A percentile compares a stretch with the other conserved stretches of the same genome.
These are phyloP conservation scores for Diaporthe humulicola DNA, from an alignment of 2,329 filamentous ascomycete species.

Conservation along the genomic window DNA sequence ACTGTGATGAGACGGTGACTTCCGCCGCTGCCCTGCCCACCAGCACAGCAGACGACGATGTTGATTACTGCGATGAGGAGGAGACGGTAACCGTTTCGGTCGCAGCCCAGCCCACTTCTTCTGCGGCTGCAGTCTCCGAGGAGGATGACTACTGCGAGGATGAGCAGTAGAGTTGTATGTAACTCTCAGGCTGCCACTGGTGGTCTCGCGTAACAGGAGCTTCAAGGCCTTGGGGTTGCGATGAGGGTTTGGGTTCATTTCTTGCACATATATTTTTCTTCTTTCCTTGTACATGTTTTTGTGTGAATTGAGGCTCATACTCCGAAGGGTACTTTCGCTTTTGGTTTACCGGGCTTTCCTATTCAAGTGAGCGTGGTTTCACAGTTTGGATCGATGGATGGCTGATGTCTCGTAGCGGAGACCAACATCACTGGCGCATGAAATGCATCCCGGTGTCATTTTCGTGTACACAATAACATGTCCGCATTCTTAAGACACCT, in stretches of 20 bases:
- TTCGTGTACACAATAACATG: no score
- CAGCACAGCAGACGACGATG: neutral
- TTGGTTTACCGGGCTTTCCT: neutral
- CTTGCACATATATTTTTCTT: neutral
- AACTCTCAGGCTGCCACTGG: neutral
- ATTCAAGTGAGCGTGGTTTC: no score
- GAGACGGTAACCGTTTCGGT: neutral
- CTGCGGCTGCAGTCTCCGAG: neutral
- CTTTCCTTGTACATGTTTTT: neutral
- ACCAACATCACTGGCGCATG: neutral
- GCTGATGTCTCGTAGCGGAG: neutral
- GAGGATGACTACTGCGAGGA: conserved; percentile 28
- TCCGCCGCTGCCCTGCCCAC: no score
- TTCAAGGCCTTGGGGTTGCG: neutral
- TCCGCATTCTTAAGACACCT: neutral
- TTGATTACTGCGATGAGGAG: neutral
- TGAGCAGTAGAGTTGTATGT: neutral
- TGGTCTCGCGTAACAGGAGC: neutral
- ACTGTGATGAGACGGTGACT: neutral
- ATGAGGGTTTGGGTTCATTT: neutral
- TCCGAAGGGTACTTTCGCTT: neutral
- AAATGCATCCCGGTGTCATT: neutral
- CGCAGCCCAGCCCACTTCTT: neutral
- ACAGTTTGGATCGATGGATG: neutral
- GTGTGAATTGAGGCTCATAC: no score